Base-by-base conservation (phyloP, 805 yeast species). In the Tetrapisispora pingtungensis region DNA sequence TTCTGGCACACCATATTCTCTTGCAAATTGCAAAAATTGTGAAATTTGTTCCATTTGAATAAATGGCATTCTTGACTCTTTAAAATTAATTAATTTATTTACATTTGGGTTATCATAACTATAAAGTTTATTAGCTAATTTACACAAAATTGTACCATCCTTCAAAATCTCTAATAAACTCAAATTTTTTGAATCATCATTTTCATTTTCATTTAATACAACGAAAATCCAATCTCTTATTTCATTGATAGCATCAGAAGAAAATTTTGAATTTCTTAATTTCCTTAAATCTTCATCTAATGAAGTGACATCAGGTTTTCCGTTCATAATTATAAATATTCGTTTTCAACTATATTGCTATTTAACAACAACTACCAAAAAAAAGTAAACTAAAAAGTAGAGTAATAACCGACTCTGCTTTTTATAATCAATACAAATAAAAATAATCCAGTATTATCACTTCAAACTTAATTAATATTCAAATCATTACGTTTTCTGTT, bases 31-130 rank as follows among this genome's bases (percentile, higher is more conserved):
- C 33, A 86, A 65, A 55, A 86, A 86, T 50, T 76, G 75, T 41
- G 86, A 77, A 30, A 86, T 84, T 55, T 85, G 85, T 56, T 86
- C 95, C 96, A 86, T 86, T 46, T 68, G 72, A 14, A 79, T 74
- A 59, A 85, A 86, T 2, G 94, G 90, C 81, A 84, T 78, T 42
- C 70, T 68, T 10, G 86, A 76, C 41, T 69, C 70, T 57, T 81
- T 84, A 58, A 62, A 79, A 49, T 71, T 74, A 3, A 69, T 58
- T 2, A 67, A 61, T 10, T 49, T 44, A 7, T 33, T 4, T n/a
- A 32, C 26, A 2, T 67, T 62, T 6, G 40, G 43, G 6, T 69
- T 68, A 15, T 76, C 67, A 1, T 59, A 58, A 45, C 71, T 72
- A 7, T 67, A 64, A 24, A 79, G 43, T 32, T 50, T 54, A 43